Percentiles rank a stretch among this genome's conserved stretches.
Evolutionary conservation across 805 yeast species (phyloP).

Genomic region (Lipomyces kockii): DNA sequence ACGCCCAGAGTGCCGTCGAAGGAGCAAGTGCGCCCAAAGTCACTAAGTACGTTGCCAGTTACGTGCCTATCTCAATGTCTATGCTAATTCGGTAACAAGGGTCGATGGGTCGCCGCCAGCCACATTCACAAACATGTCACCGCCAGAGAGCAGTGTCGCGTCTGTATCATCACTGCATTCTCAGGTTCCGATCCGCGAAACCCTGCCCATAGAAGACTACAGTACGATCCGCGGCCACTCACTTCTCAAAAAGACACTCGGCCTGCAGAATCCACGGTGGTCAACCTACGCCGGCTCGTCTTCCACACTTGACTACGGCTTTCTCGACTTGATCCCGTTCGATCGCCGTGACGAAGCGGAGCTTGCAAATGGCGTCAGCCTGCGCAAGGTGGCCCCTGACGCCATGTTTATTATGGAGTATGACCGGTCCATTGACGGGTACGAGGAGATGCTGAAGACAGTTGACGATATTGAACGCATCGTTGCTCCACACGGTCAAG

Average conservation of each 20-base stretch:
- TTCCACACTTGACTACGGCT: slow-evolving; percentile 74
- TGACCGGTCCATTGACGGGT: slow-evolving; percentile 74
- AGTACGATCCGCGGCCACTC: slow-evolving; percentile 66
- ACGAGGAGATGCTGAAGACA: slow-evolving; percentile 70
- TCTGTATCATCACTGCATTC: not conserved
- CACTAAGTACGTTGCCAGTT: not conserved
- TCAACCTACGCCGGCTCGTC: slow-evolving; percentile 89
- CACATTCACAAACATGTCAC: not conserved
- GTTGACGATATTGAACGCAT: slow-evolving; percentile 83
- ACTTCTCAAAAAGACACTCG: slow-evolving; percentile 65
- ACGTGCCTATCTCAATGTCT: slow-evolving; percentile 36
- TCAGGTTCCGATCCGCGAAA: slow-evolving; percentile 28
- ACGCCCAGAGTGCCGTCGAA: not conserved
- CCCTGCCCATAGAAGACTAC: slow-evolving; percentile 66
- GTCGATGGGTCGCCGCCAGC: slow-evolving; percentile 8
- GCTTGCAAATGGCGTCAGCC: slow-evolving; percentile 63
- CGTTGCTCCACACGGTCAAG: slow-evolving; percentile 91
- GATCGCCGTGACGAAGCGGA: slow-evolving; percentile 82
- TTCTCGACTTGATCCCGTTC: slow-evolving; percentile 65
- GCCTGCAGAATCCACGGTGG: slow-evolving; percentile 87
- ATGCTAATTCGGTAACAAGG: slow-evolving; percentile 37
- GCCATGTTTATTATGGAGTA: slow-evolving; percentile 75
- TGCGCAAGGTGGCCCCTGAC: slow-evolving; percentile 77
- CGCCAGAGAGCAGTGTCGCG: not conserved
- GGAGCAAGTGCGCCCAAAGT: not conserved